phyloP scores from a whole-genome alignment of 805 yeast genomes.

The Nadsonia fulvescens region DNA sequence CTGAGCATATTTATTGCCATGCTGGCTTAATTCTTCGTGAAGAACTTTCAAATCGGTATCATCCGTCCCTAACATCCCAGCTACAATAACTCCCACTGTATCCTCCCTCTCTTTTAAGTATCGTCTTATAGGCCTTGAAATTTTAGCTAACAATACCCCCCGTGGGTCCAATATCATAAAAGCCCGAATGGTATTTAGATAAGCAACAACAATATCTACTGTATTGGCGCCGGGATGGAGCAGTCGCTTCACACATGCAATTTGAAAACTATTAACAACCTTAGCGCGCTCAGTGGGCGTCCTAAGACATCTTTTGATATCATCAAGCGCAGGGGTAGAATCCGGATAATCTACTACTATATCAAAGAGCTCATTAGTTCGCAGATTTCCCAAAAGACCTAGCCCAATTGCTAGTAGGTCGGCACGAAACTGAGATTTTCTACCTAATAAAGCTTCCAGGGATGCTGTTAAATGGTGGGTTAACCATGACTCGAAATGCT shows the following conservation, averaged over 20 bases:
- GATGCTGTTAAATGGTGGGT: slow-evolving; percentile 3
- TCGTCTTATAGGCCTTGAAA: slow-evolving; percentile 54
- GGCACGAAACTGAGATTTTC: slow-evolving; percentile 6
- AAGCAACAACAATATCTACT: slow-evolving; percentile 45
- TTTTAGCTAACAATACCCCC: slow-evolving; percentile 66
- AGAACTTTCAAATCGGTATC: slow-evolving; percentile 31
- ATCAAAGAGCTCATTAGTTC: slow-evolving; percentile 41
- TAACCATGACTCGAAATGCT: slow-evolving; percentile 8
- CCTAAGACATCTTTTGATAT: slow-evolving; percentile 34
- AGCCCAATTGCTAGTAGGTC: slow-evolving; percentile 8
- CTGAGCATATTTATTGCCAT: slow-evolving; percentile 7
- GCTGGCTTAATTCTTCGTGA: slow-evolving; percentile 28
- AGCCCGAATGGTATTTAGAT: slow-evolving; percentile 51
- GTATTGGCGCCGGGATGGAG: slow-evolving; percentile 76
- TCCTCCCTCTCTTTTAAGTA: slow-evolving; percentile 61
- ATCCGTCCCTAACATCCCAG: slow-evolving; percentile 40
- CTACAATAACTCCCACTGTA: slow-evolving; percentile 48
- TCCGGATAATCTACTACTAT: slow-evolving; percentile 37
- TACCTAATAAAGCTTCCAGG: slow-evolving; percentile 7
- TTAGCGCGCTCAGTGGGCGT: slow-evolving; percentile 31
- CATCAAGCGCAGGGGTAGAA: slow-evolving; percentile 35
- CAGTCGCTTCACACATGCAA: slow-evolving; percentile 26
- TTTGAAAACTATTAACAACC: slow-evolving; percentile 33
- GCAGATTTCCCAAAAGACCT: slow-evolving; percentile 18
- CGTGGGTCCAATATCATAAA: slow-evolving; percentile 69